Conservation (phyloP, 164 flowering plant genomes). For the Magnolia sinica region DNA sequence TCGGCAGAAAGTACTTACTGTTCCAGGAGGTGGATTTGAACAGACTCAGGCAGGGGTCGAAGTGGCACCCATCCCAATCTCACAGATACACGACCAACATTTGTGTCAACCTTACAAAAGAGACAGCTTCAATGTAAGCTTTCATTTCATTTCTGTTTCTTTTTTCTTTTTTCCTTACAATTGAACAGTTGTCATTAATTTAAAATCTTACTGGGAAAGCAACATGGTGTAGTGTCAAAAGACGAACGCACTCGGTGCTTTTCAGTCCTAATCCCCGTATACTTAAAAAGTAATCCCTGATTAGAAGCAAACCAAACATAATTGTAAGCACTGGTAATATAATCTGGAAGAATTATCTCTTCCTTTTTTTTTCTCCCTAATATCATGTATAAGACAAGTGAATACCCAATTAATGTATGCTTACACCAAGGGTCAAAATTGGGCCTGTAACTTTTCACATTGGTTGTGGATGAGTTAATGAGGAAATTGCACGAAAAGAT, state of each 20-base stretch:
- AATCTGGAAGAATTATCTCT: no score
- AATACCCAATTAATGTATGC: no score
- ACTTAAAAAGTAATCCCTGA: slow-evolving; percentile 84
- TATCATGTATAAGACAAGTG: no score
- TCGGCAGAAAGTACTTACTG: slow-evolving; percentile 35
- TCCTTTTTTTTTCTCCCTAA: no score
- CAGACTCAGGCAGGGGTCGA: slow-evolving; percentile 66
- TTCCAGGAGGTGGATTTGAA: slow-evolving; percentile 72
- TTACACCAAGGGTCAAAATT: no score
- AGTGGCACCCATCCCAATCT: slow-evolving; percentile 95
- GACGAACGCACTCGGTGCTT: slow-evolving; percentile 96
- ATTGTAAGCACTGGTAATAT: no score
- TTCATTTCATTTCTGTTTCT: background rate
- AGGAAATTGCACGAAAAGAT: no score
- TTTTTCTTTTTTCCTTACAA: background rate
- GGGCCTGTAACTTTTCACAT: no score
- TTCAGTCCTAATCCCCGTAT: slow-evolving; percentile 85
- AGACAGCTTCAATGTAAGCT: slow-evolving; percentile 1
- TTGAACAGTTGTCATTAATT: background rate
- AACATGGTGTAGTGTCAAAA: slow-evolving; percentile 89
- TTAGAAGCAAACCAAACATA: background rate
- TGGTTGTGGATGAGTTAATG: no score
- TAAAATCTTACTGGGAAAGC: slow-evolving; percentile 88
- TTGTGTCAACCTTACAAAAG: slow-evolving; percentile 68
- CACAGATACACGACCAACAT: slow-evolving; percentile 83